Base-by-base conservation (phyloP, 2,329 filamentous ascomycete genomes). In the Ophiosphaerella narmari region DNA sequence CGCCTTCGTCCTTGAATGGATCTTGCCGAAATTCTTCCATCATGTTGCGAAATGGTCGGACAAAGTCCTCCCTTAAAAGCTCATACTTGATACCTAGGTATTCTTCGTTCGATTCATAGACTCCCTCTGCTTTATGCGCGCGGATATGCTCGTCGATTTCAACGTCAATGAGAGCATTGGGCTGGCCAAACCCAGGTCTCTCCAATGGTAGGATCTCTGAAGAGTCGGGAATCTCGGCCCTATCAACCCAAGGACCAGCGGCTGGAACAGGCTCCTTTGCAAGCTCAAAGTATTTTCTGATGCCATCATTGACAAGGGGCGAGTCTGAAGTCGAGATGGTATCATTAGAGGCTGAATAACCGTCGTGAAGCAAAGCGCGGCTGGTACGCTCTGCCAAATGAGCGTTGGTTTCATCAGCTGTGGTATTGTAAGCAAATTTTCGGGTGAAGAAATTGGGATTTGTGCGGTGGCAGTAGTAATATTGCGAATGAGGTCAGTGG, bases 31-130 rank as follows among this genome's bases (percentile, higher is more conserved):
- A 50, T 11, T 78, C 72, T 0, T 76, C 73, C 1, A 96, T 80
- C 0, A 89, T 86, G 54, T 84, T 80, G 6, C 91, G 82, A 0
- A 96, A 77, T 1, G 86, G 81, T 11, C 87, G 82, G 3, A 89
- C 77, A 0, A 85, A 83, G 65, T 96, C 91, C 63, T 91, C 88
- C 2, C 91, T 82, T 7, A 91, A 78, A 1, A 96, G 80, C 3
- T 84, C 78, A 65, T 94, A 96, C 42, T 95, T 89, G 0, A 84
- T 81, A 29, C 83, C 77, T 0, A 96, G 76, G 50, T 96, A 96
- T 0, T 80, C 77, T 1, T 84, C 78, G 39, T 83, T 86, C 4
- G 78, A 83, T 0, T 72, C 55, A 78, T 86, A 93, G 0, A 85
- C 75, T 0, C 78, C 77, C 1, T 80, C 48, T 6, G 66, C 45